Conservation (phyloP, 768 basidiomycete species). For the Termitomyces heimii region DNA sequence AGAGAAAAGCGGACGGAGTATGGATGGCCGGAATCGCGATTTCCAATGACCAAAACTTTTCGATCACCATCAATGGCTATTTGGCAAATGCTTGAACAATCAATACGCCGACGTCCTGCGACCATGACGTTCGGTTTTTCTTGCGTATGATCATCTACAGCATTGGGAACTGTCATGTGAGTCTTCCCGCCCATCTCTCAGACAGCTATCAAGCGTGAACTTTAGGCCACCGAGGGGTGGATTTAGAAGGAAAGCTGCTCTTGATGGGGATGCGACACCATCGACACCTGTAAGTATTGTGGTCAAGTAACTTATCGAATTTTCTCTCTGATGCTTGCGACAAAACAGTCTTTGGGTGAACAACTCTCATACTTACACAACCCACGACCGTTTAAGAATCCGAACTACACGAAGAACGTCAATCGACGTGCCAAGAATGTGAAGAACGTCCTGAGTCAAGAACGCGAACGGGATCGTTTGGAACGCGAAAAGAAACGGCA, state of each 20-base stretch:
- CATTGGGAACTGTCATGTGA: not conserved
- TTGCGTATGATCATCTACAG: not conserved
- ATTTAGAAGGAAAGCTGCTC: slow-evolving; percentile 28
- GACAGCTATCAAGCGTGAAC: not conserved
- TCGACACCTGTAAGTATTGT: slow-evolving; percentile 32
- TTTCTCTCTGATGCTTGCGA: not conserved
- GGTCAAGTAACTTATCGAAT: not conserved
- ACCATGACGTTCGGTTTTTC: not conserved
- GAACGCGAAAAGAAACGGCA: slow-evolving; percentile 55
- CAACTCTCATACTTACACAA: slow-evolving; percentile 66
- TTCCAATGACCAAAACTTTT: slow-evolving; percentile 11
- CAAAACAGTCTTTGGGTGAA: slow-evolving; percentile 58
- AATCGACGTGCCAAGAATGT: slow-evolving; percentile 74
- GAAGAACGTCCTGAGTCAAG: slow-evolving; percentile 72
- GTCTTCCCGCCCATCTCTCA: not conserved
- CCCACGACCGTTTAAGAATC: slow-evolving; percentile 77
- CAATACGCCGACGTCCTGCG: not conserved
- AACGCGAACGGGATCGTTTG: slow-evolving; percentile 68
- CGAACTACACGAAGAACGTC: slow-evolving; percentile 59
- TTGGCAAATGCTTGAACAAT: slow-evolving; percentile 5
- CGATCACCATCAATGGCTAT: slow-evolving; percentile 5
- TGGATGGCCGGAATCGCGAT: not conserved
- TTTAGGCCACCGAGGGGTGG: slow-evolving; percentile 41
- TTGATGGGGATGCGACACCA: slow-evolving; percentile 40
- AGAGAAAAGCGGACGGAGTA: not conserved